These are phyloP conservation scores for Irpex sp. DNA, from an alignment of 1,284 basidiomycete genomes.

Conservation along the genomic window DNA sequence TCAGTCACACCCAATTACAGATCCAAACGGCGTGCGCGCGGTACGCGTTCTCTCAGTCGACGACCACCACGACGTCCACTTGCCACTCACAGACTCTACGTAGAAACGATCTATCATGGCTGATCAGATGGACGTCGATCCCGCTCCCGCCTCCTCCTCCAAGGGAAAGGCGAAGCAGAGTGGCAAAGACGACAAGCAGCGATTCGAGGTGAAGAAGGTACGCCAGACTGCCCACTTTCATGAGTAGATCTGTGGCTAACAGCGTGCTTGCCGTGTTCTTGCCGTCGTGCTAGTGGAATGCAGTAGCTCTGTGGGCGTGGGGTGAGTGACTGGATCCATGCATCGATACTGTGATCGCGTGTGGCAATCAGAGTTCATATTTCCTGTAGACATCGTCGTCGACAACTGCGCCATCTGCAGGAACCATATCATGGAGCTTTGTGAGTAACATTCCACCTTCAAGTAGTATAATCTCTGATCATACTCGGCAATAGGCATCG, in stretches of 20 bases:
- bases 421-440: slow-evolving; percentile 98
- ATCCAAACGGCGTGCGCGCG: background rate
- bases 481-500: slow-evolving; percentile 71
- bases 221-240: slow-evolving; percentile 14
- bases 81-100: background rate
- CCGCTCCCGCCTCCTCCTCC: slow-evolving; percentile 25
- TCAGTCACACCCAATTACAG: slow-evolving; percentile 1
- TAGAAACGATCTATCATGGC: slow-evolving; percentile 39
- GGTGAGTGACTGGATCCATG: slow-evolving; percentile 45
- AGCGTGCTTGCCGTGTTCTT: background rate
- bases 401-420: slow-evolving; percentile 96
- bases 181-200: slow-evolving; percentile 61
- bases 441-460: slow-evolving; percentile 42
- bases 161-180: slow-evolving; percentile 53
- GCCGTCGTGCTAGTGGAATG: slow-evolving; percentile 78
- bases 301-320: slow-evolving; percentile 96
- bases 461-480: background rate
- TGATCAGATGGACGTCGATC: slow-evolving; percentile 65
- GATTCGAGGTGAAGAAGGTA: slow-evolving; percentile 97
- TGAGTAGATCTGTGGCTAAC: slow-evolving; percentile 7
- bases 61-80: background rate
- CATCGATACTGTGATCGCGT: background rate
- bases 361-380: slow-evolving; percentile 11
- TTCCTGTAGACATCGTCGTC: slow-evolving; percentile 79
- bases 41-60: background rate